Evolutionary conservation across 2,329 filamentous ascomycete species (phyloP).

Genomic region (Botrytis paeoniae): DNA sequence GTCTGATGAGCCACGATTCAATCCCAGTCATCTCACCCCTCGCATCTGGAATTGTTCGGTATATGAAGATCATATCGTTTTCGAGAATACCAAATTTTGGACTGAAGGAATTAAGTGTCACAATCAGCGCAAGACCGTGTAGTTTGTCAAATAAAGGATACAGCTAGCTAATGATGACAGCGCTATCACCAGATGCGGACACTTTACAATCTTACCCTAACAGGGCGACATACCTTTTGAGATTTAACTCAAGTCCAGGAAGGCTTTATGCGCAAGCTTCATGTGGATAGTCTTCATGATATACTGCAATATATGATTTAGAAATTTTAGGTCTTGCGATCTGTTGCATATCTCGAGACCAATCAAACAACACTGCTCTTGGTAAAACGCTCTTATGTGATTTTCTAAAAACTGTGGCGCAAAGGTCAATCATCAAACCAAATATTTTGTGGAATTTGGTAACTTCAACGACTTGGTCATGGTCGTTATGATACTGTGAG

Average conservation of each 20-base stretch:
- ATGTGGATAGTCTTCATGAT: background rate
- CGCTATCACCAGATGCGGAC: background rate
- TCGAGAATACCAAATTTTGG: background rate
- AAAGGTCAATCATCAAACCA: too few species aligned
- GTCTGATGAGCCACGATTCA: background rate
- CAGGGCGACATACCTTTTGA: background rate
- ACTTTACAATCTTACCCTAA: too few species aligned
- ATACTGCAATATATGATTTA: background rate
- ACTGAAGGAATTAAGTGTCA: background rate
- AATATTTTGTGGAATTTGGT: too few species aligned
- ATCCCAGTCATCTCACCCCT: background rate
- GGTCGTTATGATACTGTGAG: background rate
- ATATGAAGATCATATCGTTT: background rate
- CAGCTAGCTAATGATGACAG: background rate
- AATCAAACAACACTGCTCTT: too few species aligned
- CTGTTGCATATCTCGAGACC: too few species aligned
- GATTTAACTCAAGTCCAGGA: fast-evolving
- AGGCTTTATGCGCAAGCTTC: background rate
- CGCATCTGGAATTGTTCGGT: background rate
- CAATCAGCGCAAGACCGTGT: background rate
- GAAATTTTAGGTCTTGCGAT: background rate
- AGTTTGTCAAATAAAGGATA: background rate
- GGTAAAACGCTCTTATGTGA: too few species aligned
- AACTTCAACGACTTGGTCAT: background rate
- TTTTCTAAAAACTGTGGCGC: too few species aligned